Percentiles rank a stretch among this genome's conserved stretches.
Evolutionary conservation across 306 rosid genomes (phyloP).

Genomic region (Datisca glomerata): DNA sequence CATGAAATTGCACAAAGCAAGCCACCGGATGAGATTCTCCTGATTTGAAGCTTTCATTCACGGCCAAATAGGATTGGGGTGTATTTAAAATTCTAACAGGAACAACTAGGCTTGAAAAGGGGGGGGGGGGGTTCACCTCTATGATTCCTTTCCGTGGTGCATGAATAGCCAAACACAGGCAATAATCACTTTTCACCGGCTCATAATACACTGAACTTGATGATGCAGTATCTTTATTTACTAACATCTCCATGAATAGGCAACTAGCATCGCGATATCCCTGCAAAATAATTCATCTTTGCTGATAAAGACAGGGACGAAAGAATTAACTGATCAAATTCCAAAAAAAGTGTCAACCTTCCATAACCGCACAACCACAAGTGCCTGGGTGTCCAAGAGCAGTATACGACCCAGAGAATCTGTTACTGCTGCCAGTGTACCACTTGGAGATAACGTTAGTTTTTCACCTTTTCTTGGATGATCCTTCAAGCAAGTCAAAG

Average conservation of each 20-base stretch:
- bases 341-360: slow-evolving; percentile 50
- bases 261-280: slow-evolving; percentile 96
- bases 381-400: slow-evolving; percentile 94
- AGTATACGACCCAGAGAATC: slow-evolving; percentile 97
- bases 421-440: slow-evolving; percentile 92
- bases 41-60: no score
- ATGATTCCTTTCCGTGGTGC: slow-evolving; percentile 93
- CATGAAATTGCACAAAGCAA: slow-evolving; percentile 8
- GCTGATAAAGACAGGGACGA: slow-evolving; percentile 4
- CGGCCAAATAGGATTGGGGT: no score
- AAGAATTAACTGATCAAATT: not conserved
- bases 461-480: slow-evolving; percentile 98
- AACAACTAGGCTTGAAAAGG: not conserved
- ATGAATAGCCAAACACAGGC: slow-evolving; percentile 93
- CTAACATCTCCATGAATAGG: slow-evolving; percentile 94
- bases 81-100: not conserved
- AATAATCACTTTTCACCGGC: slow-evolving; percentile 80
- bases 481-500: slow-evolving; percentile 84
- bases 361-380: slow-evolving; percentile 96
- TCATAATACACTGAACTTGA: slow-evolving; percentile 52
- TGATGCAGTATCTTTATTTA: slow-evolving; percentile 49
- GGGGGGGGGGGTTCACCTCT: slow-evolving; percentile 40
- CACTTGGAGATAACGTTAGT: slow-evolving; percentile 91
- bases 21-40: no score
- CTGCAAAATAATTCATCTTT: slow-evolving; percentile 29